A percentile compares a stretch with the other conserved stretches of the same genome.
Conservation (phyloP, 2,329 filamentous ascomycete genomes). For the Passalora sequoiae region DNA sequence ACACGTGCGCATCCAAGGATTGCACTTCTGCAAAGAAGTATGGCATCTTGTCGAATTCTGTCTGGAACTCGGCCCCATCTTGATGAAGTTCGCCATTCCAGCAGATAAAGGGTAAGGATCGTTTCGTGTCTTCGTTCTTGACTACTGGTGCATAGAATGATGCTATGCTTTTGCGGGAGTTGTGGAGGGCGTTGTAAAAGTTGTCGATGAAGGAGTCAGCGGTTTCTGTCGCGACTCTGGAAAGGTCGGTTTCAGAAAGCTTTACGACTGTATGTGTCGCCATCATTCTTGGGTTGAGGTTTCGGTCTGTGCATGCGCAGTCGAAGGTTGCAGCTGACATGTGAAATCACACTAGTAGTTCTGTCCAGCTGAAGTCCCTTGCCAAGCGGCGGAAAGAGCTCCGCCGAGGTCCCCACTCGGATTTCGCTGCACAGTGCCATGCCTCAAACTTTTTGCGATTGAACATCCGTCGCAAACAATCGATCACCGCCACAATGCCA, state of each 20-base stretch:
- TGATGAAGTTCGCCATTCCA: conserved; percentile 70
- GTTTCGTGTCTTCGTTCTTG: conserved; percentile 46
- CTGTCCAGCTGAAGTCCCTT: not conserved
- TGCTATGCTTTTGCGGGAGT: conserved; percentile 51
- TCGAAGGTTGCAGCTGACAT: not conserved
- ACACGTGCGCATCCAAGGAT: conserved; percentile 69
- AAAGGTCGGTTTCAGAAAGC: conserved; percentile 30
- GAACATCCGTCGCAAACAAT: conserved; percentile 13
- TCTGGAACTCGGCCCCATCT: conserved; percentile 60
- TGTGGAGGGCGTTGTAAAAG: conserved; percentile 71
- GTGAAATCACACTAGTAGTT: too few relatives aligned
- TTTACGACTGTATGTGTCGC: conserved; percentile 18
- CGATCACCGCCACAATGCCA: conserved; percentile 72
- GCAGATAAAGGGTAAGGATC: conserved; percentile 60
- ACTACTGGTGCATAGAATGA: conserved; percentile 61
- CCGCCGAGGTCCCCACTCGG: conserved; percentile 6
- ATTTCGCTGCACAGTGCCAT: conserved; percentile 9
- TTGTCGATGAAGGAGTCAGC: conserved; percentile 66
- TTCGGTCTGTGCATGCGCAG: too few relatives aligned
- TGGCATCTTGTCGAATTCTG: conserved; percentile 59
- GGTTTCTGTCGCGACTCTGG: conserved; percentile 45
- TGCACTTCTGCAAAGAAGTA: conserved; percentile 66
- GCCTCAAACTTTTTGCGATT: conserved; percentile 4
- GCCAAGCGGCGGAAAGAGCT: conserved; percentile 4
- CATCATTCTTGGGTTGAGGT: too few relatives aligned